Conservation (phyloP, 1,139 yeast species). For the Pneumocystis jirovecii region DNA sequence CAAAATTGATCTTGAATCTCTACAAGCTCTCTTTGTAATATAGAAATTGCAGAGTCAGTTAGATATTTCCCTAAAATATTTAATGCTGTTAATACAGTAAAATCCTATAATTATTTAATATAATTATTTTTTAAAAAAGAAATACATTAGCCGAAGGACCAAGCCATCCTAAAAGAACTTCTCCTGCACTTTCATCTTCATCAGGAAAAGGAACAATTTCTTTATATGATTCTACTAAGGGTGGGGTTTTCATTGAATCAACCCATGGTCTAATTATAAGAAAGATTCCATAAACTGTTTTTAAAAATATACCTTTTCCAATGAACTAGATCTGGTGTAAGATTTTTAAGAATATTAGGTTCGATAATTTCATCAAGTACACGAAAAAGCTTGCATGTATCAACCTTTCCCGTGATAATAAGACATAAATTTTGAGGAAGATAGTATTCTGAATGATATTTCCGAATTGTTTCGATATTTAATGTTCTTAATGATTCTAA, state of each 20-base stretch:
- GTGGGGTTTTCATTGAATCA: slow-evolving; percentile 42
- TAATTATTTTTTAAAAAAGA: not conserved
- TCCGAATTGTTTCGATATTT: slow-evolving; percentile 55
- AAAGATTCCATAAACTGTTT: slow-evolving; percentile 22
- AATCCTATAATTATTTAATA: slow-evolving; percentile 28
- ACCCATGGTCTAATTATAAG: slow-evolving; percentile 53
- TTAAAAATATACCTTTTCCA: not conserved
- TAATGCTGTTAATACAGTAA: slow-evolving; percentile 16
- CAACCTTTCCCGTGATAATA: slow-evolving; percentile 71
- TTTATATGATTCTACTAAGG: slow-evolving; percentile 26
- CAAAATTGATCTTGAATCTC: slow-evolving; percentile 77
- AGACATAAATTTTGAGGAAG: slow-evolving; percentile 75
- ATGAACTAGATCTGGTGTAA: not conserved
- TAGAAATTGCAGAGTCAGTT: slow-evolving; percentile 57
- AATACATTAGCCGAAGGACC: slow-evolving; percentile 40
- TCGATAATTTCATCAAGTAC: slow-evolving; percentile 48
- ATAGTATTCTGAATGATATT: slow-evolving; percentile 58
- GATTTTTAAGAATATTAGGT: slow-evolving; percentile 12
- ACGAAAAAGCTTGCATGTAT: slow-evolving; percentile 44
- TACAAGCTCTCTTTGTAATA: slow-evolving; percentile 51
- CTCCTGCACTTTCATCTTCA: slow-evolving; percentile 73
- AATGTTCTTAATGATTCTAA: slow-evolving; percentile 60
- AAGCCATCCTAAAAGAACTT: slow-evolving; percentile 59
- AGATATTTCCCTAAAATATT: slow-evolving; percentile 32
- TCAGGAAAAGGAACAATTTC: slow-evolving; percentile 70